Percentiles rank a stretch among this genome's conserved stretches.
Conservation (phyloP, 169 alveolate species). For the Babesia gibsoni region DNA sequence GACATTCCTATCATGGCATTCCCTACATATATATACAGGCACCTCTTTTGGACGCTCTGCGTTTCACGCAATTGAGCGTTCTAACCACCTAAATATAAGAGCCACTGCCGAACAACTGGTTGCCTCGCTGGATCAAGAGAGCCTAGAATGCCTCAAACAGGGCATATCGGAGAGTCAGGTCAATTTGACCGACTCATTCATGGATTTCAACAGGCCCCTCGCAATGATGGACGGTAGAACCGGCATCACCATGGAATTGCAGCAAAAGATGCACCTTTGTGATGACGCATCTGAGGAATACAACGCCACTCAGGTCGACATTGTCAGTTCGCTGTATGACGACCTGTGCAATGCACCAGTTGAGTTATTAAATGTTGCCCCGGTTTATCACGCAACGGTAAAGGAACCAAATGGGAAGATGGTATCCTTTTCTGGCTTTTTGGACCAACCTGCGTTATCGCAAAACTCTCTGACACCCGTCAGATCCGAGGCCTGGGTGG, state of each 20-base stretch:
- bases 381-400: neutral
- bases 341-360: neutral
- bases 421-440: constrained; percentile 21
- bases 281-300: neutral
- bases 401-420: neutral
- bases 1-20: too few species aligned
- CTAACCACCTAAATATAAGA: neutral
- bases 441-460: neutral
- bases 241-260: constrained; percentile 31
- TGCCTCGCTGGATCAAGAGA: constrained; percentile 1
- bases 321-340: neutral
- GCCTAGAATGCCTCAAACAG: neutral
- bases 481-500: neutral
- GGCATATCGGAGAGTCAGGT: neutral
- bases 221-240: constrained; percentile 7
- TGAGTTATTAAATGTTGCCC: neutral
- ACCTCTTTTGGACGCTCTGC: constrained; percentile 64
- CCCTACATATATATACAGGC: constrained; percentile 7
- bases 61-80: constrained; percentile 22
- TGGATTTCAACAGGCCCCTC: neutral
- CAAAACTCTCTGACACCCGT: neutral
- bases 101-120: neutral
- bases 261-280: constrained; percentile 8
- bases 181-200: constrained; percentile 9
- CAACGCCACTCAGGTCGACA: neutral